Evolutionary conservation across 139 green algal genomes (phyloP).

Genomic region (Cymbomonas tetramitiformis): DNA sequence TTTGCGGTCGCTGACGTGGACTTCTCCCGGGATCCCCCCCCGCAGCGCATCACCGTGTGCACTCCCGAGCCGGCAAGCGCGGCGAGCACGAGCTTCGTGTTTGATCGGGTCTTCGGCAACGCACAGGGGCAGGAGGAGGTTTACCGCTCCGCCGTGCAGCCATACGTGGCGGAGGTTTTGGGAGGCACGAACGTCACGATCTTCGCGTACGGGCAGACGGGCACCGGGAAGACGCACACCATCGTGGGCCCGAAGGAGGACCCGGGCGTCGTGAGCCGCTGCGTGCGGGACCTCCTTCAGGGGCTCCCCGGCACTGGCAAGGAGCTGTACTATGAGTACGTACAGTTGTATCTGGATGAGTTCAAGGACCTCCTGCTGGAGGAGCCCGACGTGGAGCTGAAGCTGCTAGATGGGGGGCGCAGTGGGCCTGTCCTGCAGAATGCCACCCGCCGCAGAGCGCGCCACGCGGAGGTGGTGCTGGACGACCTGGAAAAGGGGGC

Average conservation of each 20-base stretch:
- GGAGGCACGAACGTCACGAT: conserved; percentile 18
- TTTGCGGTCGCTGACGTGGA: too few species aligned
- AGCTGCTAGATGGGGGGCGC: conserved; percentile 21
- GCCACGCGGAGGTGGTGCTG: too few species aligned
- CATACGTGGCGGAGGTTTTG: conserved; percentile 11
- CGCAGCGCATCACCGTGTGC: too few species aligned
- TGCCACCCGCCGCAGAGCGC: too few species aligned
- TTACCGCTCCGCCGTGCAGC: conserved; percentile 4
- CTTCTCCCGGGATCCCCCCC: too few species aligned
- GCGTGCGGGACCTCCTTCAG: conserved; percentile 16
- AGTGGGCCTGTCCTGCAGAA: too few species aligned
- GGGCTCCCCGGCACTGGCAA: conserved; percentile 2
- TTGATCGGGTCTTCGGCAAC: conserved; percentile 9
- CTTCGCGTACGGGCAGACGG: conserved; percentile 27
- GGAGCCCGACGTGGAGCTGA: background rate
- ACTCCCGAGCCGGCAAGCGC: too few species aligned
- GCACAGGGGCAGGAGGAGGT: conserved; percentile 1
- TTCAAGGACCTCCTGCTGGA: conserved; percentile 18
- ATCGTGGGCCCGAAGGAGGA: background rate
- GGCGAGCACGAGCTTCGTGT: too few species aligned
- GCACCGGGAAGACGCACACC: conserved; percentile 16
- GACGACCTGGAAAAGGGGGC: too few species aligned
- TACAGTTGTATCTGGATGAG: conserved; percentile 27
- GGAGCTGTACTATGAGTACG: conserved; percentile 11
- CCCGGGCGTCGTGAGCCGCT: conserved; percentile 13